Evolutionary conservation across 257 asterid species (phyloP), one percentile per base, ranked within the genome.

Genomic region (Solanum gracilifrons): DNA sequence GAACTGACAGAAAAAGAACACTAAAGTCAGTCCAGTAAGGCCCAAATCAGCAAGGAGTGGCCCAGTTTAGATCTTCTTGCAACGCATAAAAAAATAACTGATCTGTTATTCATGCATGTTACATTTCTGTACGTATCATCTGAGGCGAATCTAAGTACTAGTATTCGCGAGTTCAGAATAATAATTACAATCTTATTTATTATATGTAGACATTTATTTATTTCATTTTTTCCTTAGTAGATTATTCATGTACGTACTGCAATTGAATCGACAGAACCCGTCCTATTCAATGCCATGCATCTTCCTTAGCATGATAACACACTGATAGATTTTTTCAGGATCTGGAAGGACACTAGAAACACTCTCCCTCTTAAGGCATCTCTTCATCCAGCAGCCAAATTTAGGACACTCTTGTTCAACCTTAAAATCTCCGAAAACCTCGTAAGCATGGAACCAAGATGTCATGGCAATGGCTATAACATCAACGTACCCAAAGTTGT

Each of bases 371-470:
- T 86, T 16, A 89, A 89, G 86, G 89, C 98, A 95, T 88, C 90
- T 92, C 86, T 92, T 90, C 13, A 93, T 91, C 98, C 98, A 96
- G 0, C 88, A 91, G 13, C 87, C 90, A 72, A 95, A 87, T 58
- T 91, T 93, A 7, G 98, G 98, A 82, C 91, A 88, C 89, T 93
- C 92, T 6, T 89, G 88, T 46, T 88, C 98, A 13, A 95, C 92
- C 91, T 91, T 89, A 90, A 96, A 96, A 0, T 89, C 90, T 62
- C 98, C 98, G 36, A 51, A 92, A 83, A 89, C 90, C 90, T 96
- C 98, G 35, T 90, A 95, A 7, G 95, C 90, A 1, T 31, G 75
- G 89, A 95, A 95, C 98, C 98, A 95, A 9, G 93, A 82, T 8
- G 96, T 82, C 64, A 90, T 29, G 10, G 93, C 92, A 8, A 93